Evolutionary conservation across 176 grass and related monocot species (phyloP), one percentile per base, ranked within the genome.

Genomic region (Eremochloa ophiuroides): DNA sequence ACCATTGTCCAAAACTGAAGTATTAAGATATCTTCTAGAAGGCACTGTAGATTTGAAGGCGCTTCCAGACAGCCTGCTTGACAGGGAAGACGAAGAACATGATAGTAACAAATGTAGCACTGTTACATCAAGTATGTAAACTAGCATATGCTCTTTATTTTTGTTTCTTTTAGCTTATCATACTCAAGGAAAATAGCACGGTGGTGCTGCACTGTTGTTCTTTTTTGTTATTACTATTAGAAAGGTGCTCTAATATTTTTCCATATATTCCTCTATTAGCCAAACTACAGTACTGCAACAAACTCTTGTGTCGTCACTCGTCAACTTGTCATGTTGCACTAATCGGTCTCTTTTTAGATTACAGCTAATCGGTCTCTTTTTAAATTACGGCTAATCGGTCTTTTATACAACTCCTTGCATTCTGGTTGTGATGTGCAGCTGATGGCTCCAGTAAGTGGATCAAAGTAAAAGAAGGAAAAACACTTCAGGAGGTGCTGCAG

Each of bases 11-110:
- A 95, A 86, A 80, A 86, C 79, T 28, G 88, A 91, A 77, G 60
- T 77, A 20, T 75, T 98, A 42, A 91, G 89, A 66, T 88, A 84
- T 86, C 50, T 95, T 76, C 79, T 95, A n/a, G 95, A 95, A 79
- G 92, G 88, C 34, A 79, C 75, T 80, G 48, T 93, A 12, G 88
- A 89, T 75, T 77, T 81, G 12, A 76, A 43, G 72, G 76, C 68
- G 23, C 78, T 89, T 85, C 48, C 86, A 69, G 88, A 86, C 40
- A 60, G 14, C 73, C 61, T 93, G 26, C 73, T 80, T 84, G 92
- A 93, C 42, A 68, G 43, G 37, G 91, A 81, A 22, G 85, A 86
- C 86, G 86, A 62, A 86, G 90, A 88, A 42, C 31, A 83, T 81
- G 75, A 82, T 29, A 10, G 15, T 43, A 56, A 50, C 69, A 71